Evolutionary conservation across 495 filamentous ascomycete species (phyloP), one percentile per base, ranked within the genome.

Genomic region (Penicillium lagena): DNA sequence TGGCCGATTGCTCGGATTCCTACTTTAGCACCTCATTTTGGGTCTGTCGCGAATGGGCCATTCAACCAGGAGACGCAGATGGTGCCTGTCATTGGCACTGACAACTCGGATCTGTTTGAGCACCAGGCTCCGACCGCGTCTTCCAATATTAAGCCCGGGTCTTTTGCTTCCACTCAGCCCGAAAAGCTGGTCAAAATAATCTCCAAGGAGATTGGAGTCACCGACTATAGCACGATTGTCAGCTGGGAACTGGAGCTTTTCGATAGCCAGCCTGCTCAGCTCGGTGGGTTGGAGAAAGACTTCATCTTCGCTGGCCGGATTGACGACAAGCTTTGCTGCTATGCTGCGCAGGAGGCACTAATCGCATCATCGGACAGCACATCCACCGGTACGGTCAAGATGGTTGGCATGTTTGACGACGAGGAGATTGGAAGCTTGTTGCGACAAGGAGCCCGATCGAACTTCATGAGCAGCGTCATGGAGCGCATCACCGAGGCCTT

Each of bases 211-310:
- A 76, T 96, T 29, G 74, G 72, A 5, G 80, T 95, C 49, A 68
- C 72, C 10, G 80, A 89, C 55, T 66, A 75, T 52, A 73, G 66
- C 63, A 78, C 71, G 42, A 96, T 98, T 47, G 67, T 96, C 22
- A 91, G 88, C 64, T 98, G 93, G 93, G 93, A 98, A 55, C 79
- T 96, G n/a, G 93, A 98, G 63, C 83, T 98, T 29, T 98, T 82
- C 58, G 93, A 98, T 64, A 83, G 77, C 7, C 89, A 96, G 59
- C 89, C 90, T 7, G 91, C 88, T 12, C 78, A 81, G 28, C 70
- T 90, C 15, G 88, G 89, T 48, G 93, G 93, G 10, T 56, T 98
- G 34, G 87, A 93, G 53, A 89, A 89, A 59, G 93, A 96, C 51
- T 81, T 98, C 67, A 91, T 98, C 62, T 96, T 91, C 51, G 93